Base-by-base conservation (phyloP, 2,329 filamentous ascomycete genomes). In the Monosporascus sp. region DNA sequence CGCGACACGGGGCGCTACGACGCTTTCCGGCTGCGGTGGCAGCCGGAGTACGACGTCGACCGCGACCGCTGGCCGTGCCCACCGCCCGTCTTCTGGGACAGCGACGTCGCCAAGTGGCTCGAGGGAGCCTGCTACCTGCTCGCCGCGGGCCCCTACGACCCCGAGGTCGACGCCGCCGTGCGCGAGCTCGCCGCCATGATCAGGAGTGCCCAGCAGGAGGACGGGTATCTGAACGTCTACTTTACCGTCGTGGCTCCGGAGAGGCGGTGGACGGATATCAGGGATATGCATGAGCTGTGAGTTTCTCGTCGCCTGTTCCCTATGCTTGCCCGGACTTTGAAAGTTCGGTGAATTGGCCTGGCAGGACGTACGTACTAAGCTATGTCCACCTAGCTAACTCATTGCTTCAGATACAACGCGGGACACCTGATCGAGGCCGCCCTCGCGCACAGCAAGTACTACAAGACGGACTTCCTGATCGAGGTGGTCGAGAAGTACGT, bases 211-310 rank as follows among this genome's bases (percentile, higher is more conserved):
- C 83, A 86, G 66, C 76, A 81, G 51, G 65, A 70, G 1, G 83
- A 86, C 61, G 83, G 83, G 1, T 87, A 86, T 61, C 62, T 87
- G 22, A 86, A 86, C 60, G 77, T 84, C 7, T 82, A 86, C 61
- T 86, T 80, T 56, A 83, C 80, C 0, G 78, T 86, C 0, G 78
- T 84, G 1, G 79, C 81, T 44, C 80, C 80, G 0, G 73, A 69
- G 0, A 77, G 78, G 50, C 65, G 82, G 8, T 86, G 81, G 70
- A 75, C 78, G 0, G 85, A 86, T 58, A 57, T 86, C 7, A 67
- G 81, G 48, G 83, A 86, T 64, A 76, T 84, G 69, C 82, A 86
- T 67, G 83, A 85, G 64, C 66, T 86, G 72, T 82, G 69, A 67
- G 73, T 45, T 38, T 17, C 27, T 27, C 7, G 24, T 60, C 8